Base-by-base conservation (phyloP, 2,329 filamentous ascomycete genomes). In the Diplodia scrobiculata region DNA sequence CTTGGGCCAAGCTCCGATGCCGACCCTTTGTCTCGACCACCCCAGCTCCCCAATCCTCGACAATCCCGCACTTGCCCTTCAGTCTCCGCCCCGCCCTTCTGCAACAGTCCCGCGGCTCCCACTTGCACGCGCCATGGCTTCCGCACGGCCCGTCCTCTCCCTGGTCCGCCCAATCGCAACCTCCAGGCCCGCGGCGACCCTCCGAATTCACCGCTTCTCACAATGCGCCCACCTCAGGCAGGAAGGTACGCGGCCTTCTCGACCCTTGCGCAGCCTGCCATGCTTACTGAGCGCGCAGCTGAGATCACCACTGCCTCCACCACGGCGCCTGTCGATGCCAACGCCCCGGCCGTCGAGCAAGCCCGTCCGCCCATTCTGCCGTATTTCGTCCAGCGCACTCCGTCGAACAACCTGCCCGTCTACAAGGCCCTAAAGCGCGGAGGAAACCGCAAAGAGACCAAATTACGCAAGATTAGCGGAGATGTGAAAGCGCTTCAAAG, bases 391-490 rank as follows among this genome's bases (percentile, higher is more conserved):
- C 82, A 82, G 62, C 89, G 92, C 68, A 94, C 91, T 2, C 80
- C 83, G 1, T 88, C 86, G 45, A 85, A 87, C 55, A 87, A 91
- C 70, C 81, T 95, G 2, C 87, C 91, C 27, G 85, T 98, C 52
- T 99, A 98, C 79, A 82, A 87, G 17, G 82, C 87, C 70, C 81
- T 79, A 69, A 93, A 91, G 80, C 84, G 87, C 13, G 92, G 92
- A 63, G 91, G 91, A 14, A 95, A 91, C 70, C 83, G 88, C 74
- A 86, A 87, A 72, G 79, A 90, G 72, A 96, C 94, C 5, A 78
- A 86, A 66, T 79, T 99, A 66, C 90, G 92, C 76, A 92, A 91
- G 78, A 84, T 94, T 59, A 87, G 91, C 66, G 95, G 95, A 17
- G 85, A 96, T 75, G 73, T 87, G 59, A 77, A 81, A 36, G 84